phyloP scores from a whole-genome alignment of 345 rosid species.

The Acer negundo region DNA sequence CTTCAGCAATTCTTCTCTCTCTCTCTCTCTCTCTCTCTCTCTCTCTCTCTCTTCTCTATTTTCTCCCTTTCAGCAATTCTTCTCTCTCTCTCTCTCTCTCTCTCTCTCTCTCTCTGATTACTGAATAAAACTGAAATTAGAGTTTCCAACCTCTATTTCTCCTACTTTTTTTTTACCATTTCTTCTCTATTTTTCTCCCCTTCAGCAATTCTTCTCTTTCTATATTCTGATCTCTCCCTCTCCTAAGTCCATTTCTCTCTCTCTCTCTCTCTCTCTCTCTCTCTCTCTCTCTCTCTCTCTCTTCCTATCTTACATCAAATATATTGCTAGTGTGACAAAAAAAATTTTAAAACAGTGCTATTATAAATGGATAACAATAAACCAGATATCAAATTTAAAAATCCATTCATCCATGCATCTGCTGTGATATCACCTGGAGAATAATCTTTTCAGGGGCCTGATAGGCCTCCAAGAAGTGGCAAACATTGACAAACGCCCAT shows the following conservation, averaged over 20 bases:
- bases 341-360: background rate
- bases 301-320: background rate
- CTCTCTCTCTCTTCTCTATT: no score
- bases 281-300: background rate
- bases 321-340: background rate
- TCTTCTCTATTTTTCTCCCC: background rate
- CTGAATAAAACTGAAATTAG: background rate
- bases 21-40: no score
- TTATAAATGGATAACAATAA: background rate
- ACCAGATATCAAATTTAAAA: background rate
- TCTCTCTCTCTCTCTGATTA: no score
- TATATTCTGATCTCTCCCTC: background rate
- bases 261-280: background rate
- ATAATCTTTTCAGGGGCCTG: conserved; percentile 99
- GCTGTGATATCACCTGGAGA: conserved; percentile 69
- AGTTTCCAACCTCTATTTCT: background rate
- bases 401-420: conserved; percentile 1
- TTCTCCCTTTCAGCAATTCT: no score
- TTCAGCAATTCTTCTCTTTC: background rate
- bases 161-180: background rate
- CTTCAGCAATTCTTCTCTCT: no score
- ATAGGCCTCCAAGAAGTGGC: conserved; percentile 98
- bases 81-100: no score
- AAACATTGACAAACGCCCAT: conserved; percentile 99
- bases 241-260: background rate